Evolutionary conservation across 345 rosid species (phyloP).

Genomic region (Populus alba): DNA sequence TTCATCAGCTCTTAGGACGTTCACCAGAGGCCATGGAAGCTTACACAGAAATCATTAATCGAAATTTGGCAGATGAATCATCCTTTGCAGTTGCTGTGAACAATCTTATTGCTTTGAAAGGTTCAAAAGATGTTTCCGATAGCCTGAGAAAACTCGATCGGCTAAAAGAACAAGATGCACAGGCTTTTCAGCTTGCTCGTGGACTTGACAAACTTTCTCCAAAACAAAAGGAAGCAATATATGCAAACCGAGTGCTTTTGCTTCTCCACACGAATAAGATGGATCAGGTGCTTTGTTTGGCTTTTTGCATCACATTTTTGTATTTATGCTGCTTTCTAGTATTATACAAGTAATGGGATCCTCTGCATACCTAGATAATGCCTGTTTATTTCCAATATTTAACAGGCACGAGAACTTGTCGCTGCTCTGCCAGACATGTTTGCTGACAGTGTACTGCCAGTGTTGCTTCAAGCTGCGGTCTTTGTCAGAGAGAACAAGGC

Average conservation of each 20-base stretch:
- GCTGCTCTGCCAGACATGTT: constrained; percentile 56
- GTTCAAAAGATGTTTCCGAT: constrained; percentile 78
- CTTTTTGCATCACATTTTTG: constrained; percentile 8
- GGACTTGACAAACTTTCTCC: constrained; percentile 76
- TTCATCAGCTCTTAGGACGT: constrained; percentile 67
- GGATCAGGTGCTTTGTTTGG: constrained; percentile 62
- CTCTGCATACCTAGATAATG: not conserved
- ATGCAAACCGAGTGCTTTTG: constrained; percentile 72
- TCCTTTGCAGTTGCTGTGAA: constrained; percentile 86
- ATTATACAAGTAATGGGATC: not conserved
- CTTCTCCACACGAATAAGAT: constrained; percentile 94
- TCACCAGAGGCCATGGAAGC: constrained; percentile 58
- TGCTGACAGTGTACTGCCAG: constrained; percentile 59
- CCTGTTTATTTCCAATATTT: constrained; percentile 17
- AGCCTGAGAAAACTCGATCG: constrained; percentile 81
- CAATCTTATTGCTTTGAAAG: constrained; percentile 73
- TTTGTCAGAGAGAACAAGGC: constrained; percentile 87
- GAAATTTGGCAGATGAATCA: constrained; percentile 74
- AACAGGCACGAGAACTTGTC: constrained; percentile 87
- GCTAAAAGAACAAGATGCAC: constrained; percentile 63
- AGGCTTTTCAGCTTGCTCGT: constrained; percentile 58
- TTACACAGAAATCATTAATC: constrained; percentile 57
- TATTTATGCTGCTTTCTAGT: not conserved
- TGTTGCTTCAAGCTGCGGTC: constrained; percentile 86
- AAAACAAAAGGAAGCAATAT: constrained; percentile 73